These are phyloP conservation scores for Poa annua DNA, from an alignment of 176 grass and related monocot genomes.

Conservation along the genomic window DNA sequence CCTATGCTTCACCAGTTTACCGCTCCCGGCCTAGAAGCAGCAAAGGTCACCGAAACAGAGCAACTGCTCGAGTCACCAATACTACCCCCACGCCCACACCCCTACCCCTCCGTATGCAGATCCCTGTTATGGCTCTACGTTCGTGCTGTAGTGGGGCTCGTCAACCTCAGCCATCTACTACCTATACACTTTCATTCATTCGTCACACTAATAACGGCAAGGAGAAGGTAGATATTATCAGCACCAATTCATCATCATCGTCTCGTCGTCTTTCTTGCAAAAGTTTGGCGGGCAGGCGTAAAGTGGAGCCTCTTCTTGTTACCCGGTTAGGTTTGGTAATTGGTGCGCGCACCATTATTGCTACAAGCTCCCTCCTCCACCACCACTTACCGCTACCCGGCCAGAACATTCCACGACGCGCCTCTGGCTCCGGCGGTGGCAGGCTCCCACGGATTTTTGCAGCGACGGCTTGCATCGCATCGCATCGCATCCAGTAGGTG, in stretches of 20 bases:
- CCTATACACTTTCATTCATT: not conserved
- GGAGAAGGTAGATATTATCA: not conserved
- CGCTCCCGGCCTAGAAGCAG: not conserved
- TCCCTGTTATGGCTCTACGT: not conserved
- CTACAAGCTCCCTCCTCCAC: not conserved
- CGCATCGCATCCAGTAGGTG: constrained; percentile 26
- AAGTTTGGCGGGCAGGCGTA: constrained; percentile 25
- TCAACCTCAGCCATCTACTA: not conserved
- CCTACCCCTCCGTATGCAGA: not conserved
- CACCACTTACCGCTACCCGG: not conserved
- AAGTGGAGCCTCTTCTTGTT: not conserved
- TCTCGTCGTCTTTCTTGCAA: not conserved
- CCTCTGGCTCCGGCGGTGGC: constrained; percentile 21
- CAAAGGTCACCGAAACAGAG: not conserved
- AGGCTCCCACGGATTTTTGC: constrained; percentile 26
- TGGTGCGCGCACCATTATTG: constrained; percentile 25
- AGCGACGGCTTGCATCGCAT: not conserved
- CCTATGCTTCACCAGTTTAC: not conserved
- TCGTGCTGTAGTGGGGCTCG: not conserved
- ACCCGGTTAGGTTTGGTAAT: not conserved
- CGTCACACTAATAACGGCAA: constrained; percentile 7
- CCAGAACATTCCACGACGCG: constrained; percentile 1
- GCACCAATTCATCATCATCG: not conserved
- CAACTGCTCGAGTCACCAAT: not conserved
- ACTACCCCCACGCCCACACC: not conserved